These are phyloP conservation scores for Paraphoma chrysanthemicola DNA, from an alignment of 2,329 filamentous ascomycete species.

Conservation along the genomic window DNA sequence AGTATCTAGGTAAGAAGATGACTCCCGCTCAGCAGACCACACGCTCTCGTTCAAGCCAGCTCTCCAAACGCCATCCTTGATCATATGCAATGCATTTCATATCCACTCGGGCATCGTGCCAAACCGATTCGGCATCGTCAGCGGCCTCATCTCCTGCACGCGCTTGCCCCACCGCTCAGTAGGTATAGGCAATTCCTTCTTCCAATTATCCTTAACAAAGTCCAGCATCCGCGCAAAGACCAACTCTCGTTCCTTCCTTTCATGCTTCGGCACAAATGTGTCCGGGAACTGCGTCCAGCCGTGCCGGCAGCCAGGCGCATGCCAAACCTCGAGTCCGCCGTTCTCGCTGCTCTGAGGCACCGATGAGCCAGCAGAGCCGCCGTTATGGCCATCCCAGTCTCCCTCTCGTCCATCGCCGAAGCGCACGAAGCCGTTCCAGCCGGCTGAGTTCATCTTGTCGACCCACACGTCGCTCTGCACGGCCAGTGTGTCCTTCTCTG, in stretches of 20 bases:
- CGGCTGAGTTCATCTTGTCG: slow-evolving; percentile 44
- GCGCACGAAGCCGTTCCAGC: slow-evolving; percentile 42
- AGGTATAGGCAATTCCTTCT: slow-evolving; percentile 24
- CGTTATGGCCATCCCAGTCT: slow-evolving; percentile 37
- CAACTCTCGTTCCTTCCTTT: slow-evolving; percentile 44
- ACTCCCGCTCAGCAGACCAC: neutral
- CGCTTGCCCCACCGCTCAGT: slow-evolving; percentile 16
- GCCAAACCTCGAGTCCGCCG: slow-evolving; percentile 48
- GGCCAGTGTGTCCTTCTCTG: slow-evolving; percentile 50
- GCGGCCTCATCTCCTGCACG: slow-evolving; percentile 20
- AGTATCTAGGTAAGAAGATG: too few species aligned
- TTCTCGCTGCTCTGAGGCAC: slow-evolving; percentile 24
- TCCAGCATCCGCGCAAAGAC: slow-evolving; percentile 46
- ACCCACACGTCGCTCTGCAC: slow-evolving; percentile 54
- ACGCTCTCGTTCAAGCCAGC: neutral
- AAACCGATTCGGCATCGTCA: slow-evolving; percentile 25
- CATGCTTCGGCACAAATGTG: slow-evolving; percentile 45
- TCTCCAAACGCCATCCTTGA: neutral
- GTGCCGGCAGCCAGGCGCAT: slow-evolving; percentile 44
- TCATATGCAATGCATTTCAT: neutral
- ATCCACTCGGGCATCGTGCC: slow-evolving; percentile 3
- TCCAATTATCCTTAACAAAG: slow-evolving; percentile 49
- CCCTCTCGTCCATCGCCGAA: slow-evolving; percentile 43
- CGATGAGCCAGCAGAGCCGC: slow-evolving; percentile 22
- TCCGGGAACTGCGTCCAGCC: slow-evolving; percentile 55